Percentiles rank a stretch among this genome's conserved stretches.
Evolutionary conservation across 108 stramenopile genomes (phyloP).

Genomic region (Ochromonas danica): DNA sequence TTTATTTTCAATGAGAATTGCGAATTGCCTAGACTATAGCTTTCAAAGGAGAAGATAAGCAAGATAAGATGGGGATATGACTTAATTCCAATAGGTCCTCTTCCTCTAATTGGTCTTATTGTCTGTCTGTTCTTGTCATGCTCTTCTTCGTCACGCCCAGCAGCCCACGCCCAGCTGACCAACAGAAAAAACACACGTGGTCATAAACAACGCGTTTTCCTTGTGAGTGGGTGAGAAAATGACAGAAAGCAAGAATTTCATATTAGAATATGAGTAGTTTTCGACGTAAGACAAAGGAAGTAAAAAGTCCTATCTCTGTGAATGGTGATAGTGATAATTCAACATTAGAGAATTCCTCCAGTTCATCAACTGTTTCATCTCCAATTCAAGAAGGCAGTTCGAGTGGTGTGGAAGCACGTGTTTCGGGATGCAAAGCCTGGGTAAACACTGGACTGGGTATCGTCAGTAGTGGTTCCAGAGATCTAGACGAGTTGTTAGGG

Average conservation of each 20-base stretch:
- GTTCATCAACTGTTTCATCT: not conserved
- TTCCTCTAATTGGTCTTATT: no score
- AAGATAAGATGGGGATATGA: no score
- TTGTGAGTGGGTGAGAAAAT: not conserved
- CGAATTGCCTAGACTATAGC: no score
- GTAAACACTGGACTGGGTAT: slow-evolving; percentile 11
- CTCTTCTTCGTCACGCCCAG: no score
- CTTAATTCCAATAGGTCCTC: no score
- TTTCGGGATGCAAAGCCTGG: slow-evolving; percentile 13
- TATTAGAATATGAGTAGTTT: not conserved
- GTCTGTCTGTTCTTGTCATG: no score
- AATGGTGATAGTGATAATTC: not conserved
- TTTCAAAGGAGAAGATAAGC: no score
- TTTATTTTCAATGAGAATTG: no score
- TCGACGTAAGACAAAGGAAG: not conserved
- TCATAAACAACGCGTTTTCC: no score
- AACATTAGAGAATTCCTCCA: not conserved
- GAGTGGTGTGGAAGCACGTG: not conserved
- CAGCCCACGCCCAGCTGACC: no score
- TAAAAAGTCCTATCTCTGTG: no score
- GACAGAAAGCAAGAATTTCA: not conserved
- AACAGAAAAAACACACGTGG: no score
- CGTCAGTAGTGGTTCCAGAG: not conserved
- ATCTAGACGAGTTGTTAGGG: slow-evolving; percentile 18
- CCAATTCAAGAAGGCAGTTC: not conserved